Evolutionary conservation across 768 basidiomycete genomes (phyloP).

Genomic region (Xerocomellus intermedius): DNA sequence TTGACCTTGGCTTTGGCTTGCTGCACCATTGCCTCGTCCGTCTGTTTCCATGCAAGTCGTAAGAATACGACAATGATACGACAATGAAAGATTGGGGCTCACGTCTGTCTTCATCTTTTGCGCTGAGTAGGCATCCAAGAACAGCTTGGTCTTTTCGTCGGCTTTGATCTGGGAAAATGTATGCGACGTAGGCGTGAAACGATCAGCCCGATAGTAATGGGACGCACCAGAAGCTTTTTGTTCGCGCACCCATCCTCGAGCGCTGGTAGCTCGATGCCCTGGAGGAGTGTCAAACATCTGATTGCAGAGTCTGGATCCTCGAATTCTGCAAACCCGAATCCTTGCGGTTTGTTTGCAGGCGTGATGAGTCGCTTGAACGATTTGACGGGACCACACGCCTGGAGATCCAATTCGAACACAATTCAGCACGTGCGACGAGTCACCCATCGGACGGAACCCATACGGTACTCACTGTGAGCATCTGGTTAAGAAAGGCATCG

Average conservation of each 20-base stretch:
- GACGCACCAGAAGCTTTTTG: slow-evolving; percentile 70
- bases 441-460: background rate
- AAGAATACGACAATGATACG: background rate
- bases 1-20: slow-evolving; percentile 66
- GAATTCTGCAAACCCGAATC: slow-evolving; percentile 96
- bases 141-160: slow-evolving; percentile 90
- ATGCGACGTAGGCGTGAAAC: slow-evolving; percentile 42
- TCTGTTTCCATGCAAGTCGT: slow-evolving; percentile 39
- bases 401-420: background rate
- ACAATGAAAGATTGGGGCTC: slow-evolving; percentile 29
- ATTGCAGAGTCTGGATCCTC: slow-evolving; percentile 91
- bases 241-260: slow-evolving; percentile 57
- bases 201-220: background rate
- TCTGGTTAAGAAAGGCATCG: slow-evolving; percentile 73
- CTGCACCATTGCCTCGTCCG: slow-evolving; percentile 63
- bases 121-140: slow-evolving; percentile 81
- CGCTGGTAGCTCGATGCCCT: slow-evolving; percentile 62
- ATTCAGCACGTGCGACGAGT: background rate
- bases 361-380: slow-evolving; percentile 93
- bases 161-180: slow-evolving; percentile 70
- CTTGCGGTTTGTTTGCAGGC: slow-evolving; percentile 90
- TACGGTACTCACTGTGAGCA: slow-evolving; percentile 63
- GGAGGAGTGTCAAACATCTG: slow-evolving; percentile 65
- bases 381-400: slow-evolving; percentile 89
- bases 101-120: slow-evolving; percentile 83